Conservation (phyloP, 2,329 filamentous ascomycete genomes). For the Beauveria asiatica region DNA sequence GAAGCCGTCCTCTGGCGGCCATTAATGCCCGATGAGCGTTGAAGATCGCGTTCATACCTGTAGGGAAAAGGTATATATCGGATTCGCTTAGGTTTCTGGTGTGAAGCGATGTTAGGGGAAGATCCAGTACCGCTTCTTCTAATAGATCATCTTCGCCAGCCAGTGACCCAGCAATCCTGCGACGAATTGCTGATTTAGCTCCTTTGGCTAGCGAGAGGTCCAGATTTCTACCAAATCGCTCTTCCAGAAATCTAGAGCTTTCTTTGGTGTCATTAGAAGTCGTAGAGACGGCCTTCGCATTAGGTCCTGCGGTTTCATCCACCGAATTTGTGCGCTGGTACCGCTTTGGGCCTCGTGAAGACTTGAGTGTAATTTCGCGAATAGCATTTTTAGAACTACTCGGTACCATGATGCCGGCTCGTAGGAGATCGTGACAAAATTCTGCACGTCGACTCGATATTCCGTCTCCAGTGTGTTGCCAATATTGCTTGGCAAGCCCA, state of each 20-base stretch:
- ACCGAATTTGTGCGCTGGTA: constrained; percentile 57
- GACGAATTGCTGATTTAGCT: constrained; percentile 76
- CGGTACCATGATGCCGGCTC: constrained; percentile 51
- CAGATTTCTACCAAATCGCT: constrained; percentile 87
- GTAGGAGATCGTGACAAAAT: constrained; percentile 71
- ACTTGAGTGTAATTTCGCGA: constrained; percentile 25
- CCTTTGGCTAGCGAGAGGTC: constrained; percentile 69
- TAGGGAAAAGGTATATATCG: constrained; percentile 82
- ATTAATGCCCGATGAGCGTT: constrained; percentile 72
- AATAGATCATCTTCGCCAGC: constrained; percentile 56
- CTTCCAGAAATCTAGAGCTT: constrained; percentile 76
- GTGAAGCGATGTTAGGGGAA: constrained; percentile 32
- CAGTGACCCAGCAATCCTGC: constrained; percentile 81
- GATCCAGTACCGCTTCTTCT: constrained; percentile 16
- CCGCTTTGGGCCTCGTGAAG: constrained; percentile 64
- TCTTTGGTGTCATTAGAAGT: constrained; percentile 39
- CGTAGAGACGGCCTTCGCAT: constrained; percentile 26
- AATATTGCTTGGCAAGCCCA: constrained; percentile 79
- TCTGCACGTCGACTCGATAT: constrained; percentile 86
- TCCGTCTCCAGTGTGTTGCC: constrained; percentile 93
- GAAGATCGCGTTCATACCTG: constrained; percentile 94
- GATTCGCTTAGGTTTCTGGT: constrained; percentile 65
- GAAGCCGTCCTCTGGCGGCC: constrained; percentile 50
- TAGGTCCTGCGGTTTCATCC: constrained; percentile 21
- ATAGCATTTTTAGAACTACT: constrained; percentile 20